Evolutionary conservation across 139 green algal genomes (phyloP), one percentile per base, ranked within the genome.

Genomic region (Marvania coccoides): DNA sequence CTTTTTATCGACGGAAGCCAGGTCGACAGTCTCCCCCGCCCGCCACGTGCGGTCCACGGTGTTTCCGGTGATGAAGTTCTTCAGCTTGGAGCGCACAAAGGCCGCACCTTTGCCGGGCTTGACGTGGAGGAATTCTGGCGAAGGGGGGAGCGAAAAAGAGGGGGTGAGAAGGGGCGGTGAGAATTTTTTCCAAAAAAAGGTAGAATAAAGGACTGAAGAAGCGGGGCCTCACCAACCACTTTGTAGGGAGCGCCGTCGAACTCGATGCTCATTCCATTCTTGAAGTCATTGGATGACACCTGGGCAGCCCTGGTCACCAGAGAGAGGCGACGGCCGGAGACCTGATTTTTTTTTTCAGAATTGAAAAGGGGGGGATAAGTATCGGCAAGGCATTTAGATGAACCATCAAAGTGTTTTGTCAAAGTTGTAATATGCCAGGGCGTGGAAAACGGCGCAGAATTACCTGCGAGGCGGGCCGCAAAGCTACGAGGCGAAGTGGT

Each of bases 91-190:
- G 38, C 95, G 85, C 53, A 99, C 93, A 73, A 99, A 99, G 3
- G 95, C 93, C 7, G 90, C 77, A 9, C 94, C 95, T 73, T 98
- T 99, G 42, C 95, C 95, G 34, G 95, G 95, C 85, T 99, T 99
- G 2, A 99, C 94, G 72, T 99, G 94, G 61, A 98, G 71, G 72
- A 98, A 98, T 73, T 99, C 95, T 86, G 75, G n/a, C 64, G 55
- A 2, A 0, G 26, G n/a, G 58, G 23, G 45, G 47, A 15, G 4
- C 12, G 36, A 26, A 51, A 19, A 51, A 28, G 42, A 51, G 19
- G 42, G 42, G 42, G 19, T 19, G 42, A 19, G 19, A 19, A 19
- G 19, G 42, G 19, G 19, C 42, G 19, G 42, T 28, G 19, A 19
- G 42, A 51, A 19, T 51, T 19, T 51, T 28, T 19, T 28, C 19